Evolutionary conservation across 768 basidiomycete genomes (phyloP).

Genomic region (Cubamyces sp.): DNA sequence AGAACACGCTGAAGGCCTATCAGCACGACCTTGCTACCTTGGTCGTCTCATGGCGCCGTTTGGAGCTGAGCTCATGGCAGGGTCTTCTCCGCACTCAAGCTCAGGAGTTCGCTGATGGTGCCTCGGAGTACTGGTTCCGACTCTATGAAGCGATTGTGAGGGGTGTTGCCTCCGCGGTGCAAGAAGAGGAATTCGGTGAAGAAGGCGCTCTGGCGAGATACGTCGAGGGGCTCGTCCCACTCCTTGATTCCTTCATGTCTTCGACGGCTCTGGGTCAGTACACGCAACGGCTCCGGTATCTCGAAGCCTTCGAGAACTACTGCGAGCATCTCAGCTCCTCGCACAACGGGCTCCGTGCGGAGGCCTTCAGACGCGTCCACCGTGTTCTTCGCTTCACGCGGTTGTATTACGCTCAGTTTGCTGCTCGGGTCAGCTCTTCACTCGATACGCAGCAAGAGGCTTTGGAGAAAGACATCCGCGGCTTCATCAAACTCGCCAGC

Average conservation of each 20-base stretch:
- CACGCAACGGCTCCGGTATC: slow-evolving; percentile 61
- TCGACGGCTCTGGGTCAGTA: slow-evolving; percentile 87
- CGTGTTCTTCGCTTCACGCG: slow-evolving; percentile 64
- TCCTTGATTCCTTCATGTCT: slow-evolving; percentile 80
- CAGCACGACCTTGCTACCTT: slow-evolving; percentile 68
- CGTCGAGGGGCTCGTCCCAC: slow-evolving; percentile 66
- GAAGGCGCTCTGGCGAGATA: slow-evolving; percentile 49
- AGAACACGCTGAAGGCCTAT: slow-evolving; percentile 74
- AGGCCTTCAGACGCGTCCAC: slow-evolving; percentile 44
- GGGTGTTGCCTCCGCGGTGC: slow-evolving; percentile 55
- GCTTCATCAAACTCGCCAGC: slow-evolving; percentile 92
- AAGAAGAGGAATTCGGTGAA: slow-evolving; percentile 39
- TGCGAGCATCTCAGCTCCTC: slow-evolving; percentile 47
- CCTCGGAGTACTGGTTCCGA: slow-evolving; percentile 88
- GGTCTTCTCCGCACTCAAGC: slow-evolving; percentile 75
- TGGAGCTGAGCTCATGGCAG: slow-evolving; percentile 90
- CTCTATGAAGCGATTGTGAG: slow-evolving; percentile 80
- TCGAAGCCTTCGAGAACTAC: slow-evolving; percentile 68
- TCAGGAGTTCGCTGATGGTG: slow-evolving; percentile 44
- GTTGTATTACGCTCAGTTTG: slow-evolving; percentile 67
- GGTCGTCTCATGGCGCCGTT: slow-evolving; percentile 87
- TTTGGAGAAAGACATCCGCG: slow-evolving; percentile 81
- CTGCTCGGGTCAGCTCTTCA: slow-evolving; percentile 46
- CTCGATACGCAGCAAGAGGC: slow-evolving; percentile 57
- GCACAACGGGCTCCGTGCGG: slow-evolving; percentile 3